These are phyloP conservation scores for Yarrowia alimentaria DNA, from an alignment of 805 yeast species.

Conservation along the genomic window DNA sequence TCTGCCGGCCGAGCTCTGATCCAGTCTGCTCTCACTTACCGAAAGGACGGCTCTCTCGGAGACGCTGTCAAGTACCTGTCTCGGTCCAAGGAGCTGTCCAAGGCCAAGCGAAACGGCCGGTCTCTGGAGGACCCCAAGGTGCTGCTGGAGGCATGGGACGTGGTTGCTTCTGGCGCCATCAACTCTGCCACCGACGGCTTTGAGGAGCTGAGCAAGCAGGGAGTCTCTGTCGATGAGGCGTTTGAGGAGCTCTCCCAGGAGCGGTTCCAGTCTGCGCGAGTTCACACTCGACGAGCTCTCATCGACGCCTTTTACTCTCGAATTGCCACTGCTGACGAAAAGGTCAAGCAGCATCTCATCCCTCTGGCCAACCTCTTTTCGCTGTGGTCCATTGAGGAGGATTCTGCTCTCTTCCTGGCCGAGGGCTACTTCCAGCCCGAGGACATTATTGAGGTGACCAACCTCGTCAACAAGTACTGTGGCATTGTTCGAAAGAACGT, in stretches of 20 bases:
- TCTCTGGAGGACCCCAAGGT: constrained; percentile 36
- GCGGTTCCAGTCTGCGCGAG: constrained; percentile 44
- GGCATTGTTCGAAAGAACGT: constrained; percentile 61
- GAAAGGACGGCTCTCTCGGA: constrained; percentile 46
- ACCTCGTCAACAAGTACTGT: constrained; percentile 48
- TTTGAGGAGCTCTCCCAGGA: constrained; percentile 44
- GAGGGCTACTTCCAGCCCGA: constrained; percentile 54
- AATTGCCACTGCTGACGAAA: constrained; percentile 40
- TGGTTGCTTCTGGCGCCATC: constrained; percentile 39
- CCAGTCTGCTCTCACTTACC: constrained; percentile 46
- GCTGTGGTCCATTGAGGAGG: constrained; percentile 62
- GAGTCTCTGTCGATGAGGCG: constrained; percentile 38
- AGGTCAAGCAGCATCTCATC: constrained; percentile 51
- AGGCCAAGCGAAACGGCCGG: constrained; percentile 32
- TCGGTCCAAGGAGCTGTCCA: constrained; percentile 30
- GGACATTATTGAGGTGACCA: constrained; percentile 46
- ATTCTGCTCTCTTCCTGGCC: constrained; percentile 69
- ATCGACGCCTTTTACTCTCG: constrained; percentile 44
- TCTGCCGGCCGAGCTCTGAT: constrained; percentile 78
- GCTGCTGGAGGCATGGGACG: constrained; percentile 42
- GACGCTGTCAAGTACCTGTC: constrained; percentile 49
- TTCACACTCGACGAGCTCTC: constrained; percentile 42
- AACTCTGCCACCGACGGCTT: constrained; percentile 39
- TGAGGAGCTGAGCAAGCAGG: constrained; percentile 33
- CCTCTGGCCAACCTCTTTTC: constrained; percentile 63